phyloP scores from a whole-genome alignment of 257 asterid species.

The Datura wrightii region DNA sequence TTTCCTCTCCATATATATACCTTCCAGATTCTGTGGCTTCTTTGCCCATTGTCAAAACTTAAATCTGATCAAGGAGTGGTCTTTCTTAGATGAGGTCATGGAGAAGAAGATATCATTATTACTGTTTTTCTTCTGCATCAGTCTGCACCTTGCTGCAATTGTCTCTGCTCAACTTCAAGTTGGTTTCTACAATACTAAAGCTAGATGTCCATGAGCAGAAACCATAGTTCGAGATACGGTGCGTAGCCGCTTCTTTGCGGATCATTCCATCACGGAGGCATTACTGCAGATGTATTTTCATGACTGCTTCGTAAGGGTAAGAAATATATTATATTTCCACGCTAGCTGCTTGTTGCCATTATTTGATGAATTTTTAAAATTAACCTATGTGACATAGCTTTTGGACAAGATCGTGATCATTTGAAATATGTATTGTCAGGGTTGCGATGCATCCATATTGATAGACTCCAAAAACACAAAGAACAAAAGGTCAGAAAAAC shows the following conservation, averaged over 20 bases:
- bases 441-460: slow-evolving; percentile 50
- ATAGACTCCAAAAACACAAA: slow-evolving; percentile 41
- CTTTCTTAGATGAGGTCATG: slow-evolving; percentile 34
- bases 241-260: slow-evolving; percentile 46
- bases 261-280: slow-evolving; percentile 70
- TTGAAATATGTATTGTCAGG: slow-evolving; percentile 20
- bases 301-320: slow-evolving; percentile 78
- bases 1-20: neutral
- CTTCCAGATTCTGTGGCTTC: neutral
- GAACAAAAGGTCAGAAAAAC: slow-evolving; percentile 38
- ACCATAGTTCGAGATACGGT: slow-evolving; percentile 58
- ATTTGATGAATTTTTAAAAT: neutral
- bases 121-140: slow-evolving; percentile 38
- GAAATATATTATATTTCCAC: neutral
- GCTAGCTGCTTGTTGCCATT: neutral
- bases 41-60: neutral
- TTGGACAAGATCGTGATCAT: neutral
- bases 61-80: neutral
- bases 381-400: neutral
- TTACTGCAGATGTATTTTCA: slow-evolving; percentile 87
- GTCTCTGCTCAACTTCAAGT: slow-evolving; percentile 55
- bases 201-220: slow-evolving; percentile 61
- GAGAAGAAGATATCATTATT: slow-evolving; percentile 32
- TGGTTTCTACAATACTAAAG: slow-evolving; percentile 58
- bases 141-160: slow-evolving; percentile 34